Evolutionary conservation across 169 alveolate species (phyloP).

Genomic region (Cryptosporidium bovis): DNA sequence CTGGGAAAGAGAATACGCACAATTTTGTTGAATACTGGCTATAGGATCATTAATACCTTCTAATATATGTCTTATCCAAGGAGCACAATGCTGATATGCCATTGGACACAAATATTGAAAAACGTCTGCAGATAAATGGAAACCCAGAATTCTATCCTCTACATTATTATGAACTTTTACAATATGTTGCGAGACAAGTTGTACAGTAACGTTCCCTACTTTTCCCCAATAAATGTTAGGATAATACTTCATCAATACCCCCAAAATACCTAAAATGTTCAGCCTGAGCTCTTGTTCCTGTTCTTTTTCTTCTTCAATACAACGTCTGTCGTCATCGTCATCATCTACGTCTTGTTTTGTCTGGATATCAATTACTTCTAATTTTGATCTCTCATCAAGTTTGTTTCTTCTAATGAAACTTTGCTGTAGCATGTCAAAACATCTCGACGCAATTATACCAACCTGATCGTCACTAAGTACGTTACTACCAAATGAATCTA

Average conservation of each 20-base stretch:
- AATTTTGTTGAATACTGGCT: conserved; percentile 73
- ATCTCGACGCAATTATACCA: conserved; percentile 61
- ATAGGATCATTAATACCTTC: conserved; percentile 72
- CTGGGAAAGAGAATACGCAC: conserved; percentile 71
- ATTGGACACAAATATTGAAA: conserved; percentile 70
- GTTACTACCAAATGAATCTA: conserved; percentile 63
- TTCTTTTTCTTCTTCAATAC: conserved; percentile 72
- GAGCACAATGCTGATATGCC: conserved; percentile 67
- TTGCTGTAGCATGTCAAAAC: conserved; percentile 70
- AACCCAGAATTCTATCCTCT: conserved; percentile 62
- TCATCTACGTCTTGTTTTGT: conserved; percentile 30
- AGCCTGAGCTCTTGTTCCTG: conserved; percentile 74
- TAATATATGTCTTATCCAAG: conserved; percentile 58
- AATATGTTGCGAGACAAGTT: conserved; percentile 58
- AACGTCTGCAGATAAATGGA: conserved; percentile 68
- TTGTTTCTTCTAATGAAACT: conserved; percentile 65
- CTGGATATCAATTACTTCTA: conserved; percentile 13
- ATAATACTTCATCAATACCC: conserved; percentile 64
- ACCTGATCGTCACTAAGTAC: conserved; percentile 49
- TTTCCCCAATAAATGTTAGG: conserved; percentile 61
- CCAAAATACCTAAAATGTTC: conserved; percentile 48
- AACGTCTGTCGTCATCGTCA: conserved; percentile 68
- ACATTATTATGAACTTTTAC: conserved; percentile 49
- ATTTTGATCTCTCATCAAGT: conserved; percentile 42
- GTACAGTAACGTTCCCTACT: conserved; percentile 57